A percentile compares a stretch with the other conserved stretches of the same genome.
These are phyloP conservation scores for Epichloe aotearoae DNA, from an alignment of 2,329 filamentous ascomycete genomes.

Conservation along the genomic window DNA sequence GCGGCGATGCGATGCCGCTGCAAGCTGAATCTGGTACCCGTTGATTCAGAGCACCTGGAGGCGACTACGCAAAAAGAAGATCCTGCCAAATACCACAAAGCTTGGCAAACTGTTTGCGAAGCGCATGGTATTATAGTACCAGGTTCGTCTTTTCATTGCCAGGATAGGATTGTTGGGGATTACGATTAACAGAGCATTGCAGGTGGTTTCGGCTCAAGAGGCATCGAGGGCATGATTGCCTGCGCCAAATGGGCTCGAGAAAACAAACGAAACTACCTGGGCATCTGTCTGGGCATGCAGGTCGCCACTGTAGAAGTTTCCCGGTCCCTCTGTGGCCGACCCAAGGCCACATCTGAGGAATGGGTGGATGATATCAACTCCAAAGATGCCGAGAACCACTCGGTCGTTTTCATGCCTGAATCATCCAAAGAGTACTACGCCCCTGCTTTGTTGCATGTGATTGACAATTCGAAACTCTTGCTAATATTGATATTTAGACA, in stretches of 20 bases:
- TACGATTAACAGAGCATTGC: conserved; percentile 1
- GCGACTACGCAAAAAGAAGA: conserved; percentile 43
- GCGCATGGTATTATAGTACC: conserved; percentile 43
- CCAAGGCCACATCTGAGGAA: conserved; percentile 42
- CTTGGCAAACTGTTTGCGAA: conserved; percentile 63
- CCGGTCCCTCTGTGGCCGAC: conserved; percentile 56
- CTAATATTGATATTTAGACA: conserved; percentile 15
- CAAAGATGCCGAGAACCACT: conserved; percentile 46
- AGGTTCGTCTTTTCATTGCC: conserved; percentile 1
- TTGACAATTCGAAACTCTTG: neutral
- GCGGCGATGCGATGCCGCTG: conserved; percentile 73
- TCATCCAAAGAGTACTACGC: conserved; percentile 24
- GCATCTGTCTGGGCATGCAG: conserved; percentile 88
- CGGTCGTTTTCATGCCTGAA: conserved; percentile 90
- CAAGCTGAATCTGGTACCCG: conserved; percentile 69
- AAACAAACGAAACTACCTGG: conserved; percentile 69
- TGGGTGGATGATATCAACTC: conserved; percentile 19
- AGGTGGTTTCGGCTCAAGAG: conserved; percentile 69
- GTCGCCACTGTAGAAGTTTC: conserved; percentile 84
- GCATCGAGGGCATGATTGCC: conserved; percentile 80
- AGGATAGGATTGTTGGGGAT: neutral
- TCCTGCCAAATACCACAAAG: conserved; percentile 57
- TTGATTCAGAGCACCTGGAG: conserved; percentile 79
- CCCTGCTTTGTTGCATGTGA: neutral
- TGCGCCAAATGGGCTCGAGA: conserved; percentile 79